These are phyloP conservation scores for Beauveria sp. DNA, from an alignment of 2,329 filamentous ascomycete species.

Conservation along the genomic window DNA sequence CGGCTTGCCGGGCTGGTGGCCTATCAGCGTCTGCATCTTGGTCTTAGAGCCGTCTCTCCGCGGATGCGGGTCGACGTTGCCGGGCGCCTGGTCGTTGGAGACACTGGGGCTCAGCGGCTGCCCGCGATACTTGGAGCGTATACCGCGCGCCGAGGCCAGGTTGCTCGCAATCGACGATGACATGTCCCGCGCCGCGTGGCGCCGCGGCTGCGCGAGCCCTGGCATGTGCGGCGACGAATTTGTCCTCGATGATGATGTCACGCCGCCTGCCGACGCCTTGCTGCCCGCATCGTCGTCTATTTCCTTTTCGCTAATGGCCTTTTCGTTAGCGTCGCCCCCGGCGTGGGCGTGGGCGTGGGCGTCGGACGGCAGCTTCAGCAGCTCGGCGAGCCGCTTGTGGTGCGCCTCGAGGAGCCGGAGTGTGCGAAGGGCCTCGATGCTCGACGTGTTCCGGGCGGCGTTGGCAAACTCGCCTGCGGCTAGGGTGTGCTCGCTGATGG, in stretches of 20 bases:
- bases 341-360: constrained; percentile 29
- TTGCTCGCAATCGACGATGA: constrained; percentile 84
- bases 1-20: constrained; percentile 43
- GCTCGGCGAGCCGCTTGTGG: constrained; percentile 73
- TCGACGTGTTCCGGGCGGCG: constrained; percentile 64
- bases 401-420: constrained; percentile 80
- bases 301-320: constrained; percentile 14
- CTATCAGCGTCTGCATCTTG: constrained; percentile 50
- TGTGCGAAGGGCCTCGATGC: constrained; percentile 69
- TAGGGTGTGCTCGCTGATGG: constrained; percentile 78
- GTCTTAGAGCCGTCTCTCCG: constrained; percentile 41
- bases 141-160: constrained; percentile 76
- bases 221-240: constrained; percentile 22
- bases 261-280: constrained; percentile 16
- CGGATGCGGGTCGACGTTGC: constrained; percentile 54
- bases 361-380: constrained; percentile 62
- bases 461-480: constrained; percentile 85
- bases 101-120: constrained; percentile 65
- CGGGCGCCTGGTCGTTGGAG: constrained; percentile 65
- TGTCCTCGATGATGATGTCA: constrained; percentile 18
- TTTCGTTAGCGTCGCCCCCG: constrained; percentile 22
- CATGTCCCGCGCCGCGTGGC: constrained; percentile 57
- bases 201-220: constrained; percentile 33
- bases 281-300: constrained; percentile 8
- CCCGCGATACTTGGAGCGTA: constrained; percentile 55